Base-by-base conservation (phyloP, 2,329 filamentous ascomycete genomes). In the Thermothelomyces thermophilus region DNA sequence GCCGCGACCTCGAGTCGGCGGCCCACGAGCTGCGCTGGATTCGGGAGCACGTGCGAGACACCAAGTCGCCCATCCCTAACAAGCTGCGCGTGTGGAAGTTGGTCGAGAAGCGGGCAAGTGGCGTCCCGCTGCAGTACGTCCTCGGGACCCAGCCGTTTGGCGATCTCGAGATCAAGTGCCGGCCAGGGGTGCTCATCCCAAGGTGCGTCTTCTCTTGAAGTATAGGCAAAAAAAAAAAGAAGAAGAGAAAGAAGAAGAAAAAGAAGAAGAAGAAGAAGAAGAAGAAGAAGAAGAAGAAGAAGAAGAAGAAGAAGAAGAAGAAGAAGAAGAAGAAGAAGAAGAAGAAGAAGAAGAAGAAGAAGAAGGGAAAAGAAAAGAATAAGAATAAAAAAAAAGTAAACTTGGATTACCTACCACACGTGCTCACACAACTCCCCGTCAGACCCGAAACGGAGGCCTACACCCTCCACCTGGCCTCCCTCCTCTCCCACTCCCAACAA, bases 141-240 rank as follows among this genome's bases (percentile, higher is more conserved):
- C 71, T 98, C 1, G 90, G 90, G 3, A 83, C 83, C 5, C 90
- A 96, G 65, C 93, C 86, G 1, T 97, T 98, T 68, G 91, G 90
- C 0, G 71, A 80, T 4, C 69, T 97, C 14, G 85, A 95, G 36
- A 85, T 98, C 40, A 69, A 76, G 48, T 96, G 90, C 63, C 73
- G 72, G 24, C 78, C 74, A 10, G 87, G 87, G 2, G 90, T 97
- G 5, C 71, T 98, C 50, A 95, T 97, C 56, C 93, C 93, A 31
- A 79, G 91, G 72, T 82, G 58, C 14, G 69, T 17, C 16, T 26
- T 26, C 36, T 22, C 2, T 39, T 22, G 5, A 13, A 13, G 11
- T 36, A 13, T 5, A 13, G 7, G 2, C n/a, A 35, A 36, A 36
- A 36, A 36, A 36, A 36, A 36, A 17, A 36, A 36, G n/a, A n/a